phyloP scores from a whole-genome alignment of 2,329 filamentous ascomycete species.

The Colletotrichum noveboracense region DNA sequence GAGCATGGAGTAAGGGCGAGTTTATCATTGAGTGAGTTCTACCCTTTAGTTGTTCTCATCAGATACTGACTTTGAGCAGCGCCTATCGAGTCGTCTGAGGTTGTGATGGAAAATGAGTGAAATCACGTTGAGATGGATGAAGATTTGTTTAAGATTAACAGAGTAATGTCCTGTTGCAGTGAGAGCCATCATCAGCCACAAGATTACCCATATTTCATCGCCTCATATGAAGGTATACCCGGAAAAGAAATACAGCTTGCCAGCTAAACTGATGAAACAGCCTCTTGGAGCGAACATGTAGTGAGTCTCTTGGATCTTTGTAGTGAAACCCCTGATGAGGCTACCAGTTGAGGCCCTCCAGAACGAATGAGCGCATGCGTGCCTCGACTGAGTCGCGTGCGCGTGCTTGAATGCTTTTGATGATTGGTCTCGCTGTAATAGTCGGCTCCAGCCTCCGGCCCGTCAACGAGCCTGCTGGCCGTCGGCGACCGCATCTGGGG shows the following conservation, averaged over 20 bases:
- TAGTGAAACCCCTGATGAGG: neutral
- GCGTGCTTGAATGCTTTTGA: neutral
- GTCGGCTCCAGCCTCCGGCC: neutral
- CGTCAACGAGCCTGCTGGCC: neutral
- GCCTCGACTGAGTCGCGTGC: neutral
- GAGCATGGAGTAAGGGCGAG: neutral
- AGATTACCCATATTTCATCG: neutral
- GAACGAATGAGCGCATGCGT: neutral
- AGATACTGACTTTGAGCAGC: neutral
- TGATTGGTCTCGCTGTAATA: neutral
- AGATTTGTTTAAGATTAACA: accelerated
- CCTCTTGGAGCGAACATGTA: neutral
- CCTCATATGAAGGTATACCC: neutral
- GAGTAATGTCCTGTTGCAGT: neutral
- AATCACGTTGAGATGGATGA: neutral
- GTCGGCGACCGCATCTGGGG: conserved; percentile 6
- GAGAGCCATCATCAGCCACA: neutral
- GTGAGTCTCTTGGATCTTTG: neutral
- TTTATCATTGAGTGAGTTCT: neutral
- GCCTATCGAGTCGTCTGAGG: neutral
- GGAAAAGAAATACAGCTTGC: neutral
- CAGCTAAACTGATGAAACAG: neutral
- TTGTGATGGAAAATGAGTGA: neutral
- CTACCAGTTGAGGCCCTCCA: neutral
- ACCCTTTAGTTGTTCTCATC: neutral